A percentile compares a stretch with the other conserved stretches of the same genome.
phyloP scores from a whole-genome alignment of 768 basidiomycete species.

The Lactarius deliciosus region DNA sequence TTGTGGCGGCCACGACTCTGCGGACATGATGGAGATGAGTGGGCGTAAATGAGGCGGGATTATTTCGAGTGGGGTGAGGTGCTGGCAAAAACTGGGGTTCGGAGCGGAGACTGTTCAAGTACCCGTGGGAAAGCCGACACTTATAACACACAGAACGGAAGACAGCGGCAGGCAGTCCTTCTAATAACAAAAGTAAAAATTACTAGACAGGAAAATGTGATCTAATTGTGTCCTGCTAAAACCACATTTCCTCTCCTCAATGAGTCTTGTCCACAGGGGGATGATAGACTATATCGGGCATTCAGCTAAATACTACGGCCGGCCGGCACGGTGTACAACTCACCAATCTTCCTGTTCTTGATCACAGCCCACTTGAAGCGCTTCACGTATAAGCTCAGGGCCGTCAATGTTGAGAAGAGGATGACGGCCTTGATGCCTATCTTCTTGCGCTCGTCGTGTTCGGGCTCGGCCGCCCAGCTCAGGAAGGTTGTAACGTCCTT shows the following conservation, averaged over 20 bases:
- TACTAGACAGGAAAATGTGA: slow-evolving; percentile 20
- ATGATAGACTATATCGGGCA: slow-evolving; percentile 50
- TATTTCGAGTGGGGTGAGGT: not conserved
- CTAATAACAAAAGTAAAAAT: slow-evolving; percentile 10
- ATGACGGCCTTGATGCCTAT: slow-evolving; percentile 95
- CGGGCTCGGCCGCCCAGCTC: slow-evolving; percentile 96
- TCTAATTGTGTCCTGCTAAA: slow-evolving; percentile 20
- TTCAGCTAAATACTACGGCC: slow-evolving; percentile 14
- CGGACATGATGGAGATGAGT: slow-evolving; percentile 49
- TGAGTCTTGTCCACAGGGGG: slow-evolving; percentile 54
- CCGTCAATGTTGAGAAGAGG: slow-evolving; percentile 82
- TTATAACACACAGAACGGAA: not conserved
- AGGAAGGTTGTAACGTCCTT: slow-evolving; percentile 97
- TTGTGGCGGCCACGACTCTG: slow-evolving; percentile 78
- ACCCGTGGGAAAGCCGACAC: slow-evolving; percentile 18
- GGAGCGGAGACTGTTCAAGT: not conserved
- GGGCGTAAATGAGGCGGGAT: not conserved
- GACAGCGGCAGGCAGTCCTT: slow-evolving; percentile 3
- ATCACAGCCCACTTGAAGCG: slow-evolving; percentile 92
- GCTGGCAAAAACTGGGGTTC: slow-evolving; percentile 8
- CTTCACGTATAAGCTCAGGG: slow-evolving; percentile 84
- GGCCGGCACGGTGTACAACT: slow-evolving; percentile 36
- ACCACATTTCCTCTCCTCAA: slow-evolving; percentile 30
- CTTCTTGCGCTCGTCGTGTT: slow-evolving; percentile 97
- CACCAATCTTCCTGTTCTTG: slow-evolving; percentile 92